Evolutionary conservation across 306 rosid species (phyloP).

Genomic region (Quillaja saponaria): DNA sequence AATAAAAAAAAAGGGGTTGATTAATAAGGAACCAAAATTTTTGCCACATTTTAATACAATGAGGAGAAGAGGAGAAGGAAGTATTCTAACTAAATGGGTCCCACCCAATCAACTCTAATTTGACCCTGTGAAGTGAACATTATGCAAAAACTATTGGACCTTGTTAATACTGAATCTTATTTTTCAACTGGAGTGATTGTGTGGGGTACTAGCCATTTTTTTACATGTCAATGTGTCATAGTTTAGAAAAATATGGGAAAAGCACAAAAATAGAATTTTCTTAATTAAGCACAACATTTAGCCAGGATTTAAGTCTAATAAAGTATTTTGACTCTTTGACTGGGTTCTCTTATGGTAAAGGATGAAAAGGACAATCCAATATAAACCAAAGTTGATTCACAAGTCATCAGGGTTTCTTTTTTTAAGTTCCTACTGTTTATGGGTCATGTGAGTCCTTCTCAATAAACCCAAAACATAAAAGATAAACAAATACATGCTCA

Average conservation of each 20-base stretch:
- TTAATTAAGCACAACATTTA: conserved; percentile 3
- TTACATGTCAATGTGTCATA: conserved; percentile 17
- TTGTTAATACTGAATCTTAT: no score
- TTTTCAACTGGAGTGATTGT: background rate
- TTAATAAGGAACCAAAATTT: conserved; percentile 12
- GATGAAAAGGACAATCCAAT: conserved; percentile 22
- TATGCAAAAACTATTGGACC: no score
- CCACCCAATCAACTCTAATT: conserved; percentile 21
- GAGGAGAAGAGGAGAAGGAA: no score
- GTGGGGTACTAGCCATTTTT: background rate
- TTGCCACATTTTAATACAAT: background rate
- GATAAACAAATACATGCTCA: conserved; percentile 31
- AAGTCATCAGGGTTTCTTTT: conserved; percentile 16
- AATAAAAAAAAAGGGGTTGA: conserved; percentile 9
- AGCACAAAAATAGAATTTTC: conserved; percentile 3
- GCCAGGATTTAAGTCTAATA: conserved; percentile 14
- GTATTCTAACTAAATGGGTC: background rate
- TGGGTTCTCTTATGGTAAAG: background rate
- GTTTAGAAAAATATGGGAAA: conserved; percentile 20
- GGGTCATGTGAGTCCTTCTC: conserved; percentile 31
- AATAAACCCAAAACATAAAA: conserved; percentile 24
- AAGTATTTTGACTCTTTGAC: conserved; percentile 25
- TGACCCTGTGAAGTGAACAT: background rate
- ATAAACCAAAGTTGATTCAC: conserved; percentile 19
- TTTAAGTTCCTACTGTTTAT: conserved; percentile 7